phyloP scores from a whole-genome alignment of 495 filamentous ascomycete genomes.

The Chlorociboria aeruginascens region DNA sequence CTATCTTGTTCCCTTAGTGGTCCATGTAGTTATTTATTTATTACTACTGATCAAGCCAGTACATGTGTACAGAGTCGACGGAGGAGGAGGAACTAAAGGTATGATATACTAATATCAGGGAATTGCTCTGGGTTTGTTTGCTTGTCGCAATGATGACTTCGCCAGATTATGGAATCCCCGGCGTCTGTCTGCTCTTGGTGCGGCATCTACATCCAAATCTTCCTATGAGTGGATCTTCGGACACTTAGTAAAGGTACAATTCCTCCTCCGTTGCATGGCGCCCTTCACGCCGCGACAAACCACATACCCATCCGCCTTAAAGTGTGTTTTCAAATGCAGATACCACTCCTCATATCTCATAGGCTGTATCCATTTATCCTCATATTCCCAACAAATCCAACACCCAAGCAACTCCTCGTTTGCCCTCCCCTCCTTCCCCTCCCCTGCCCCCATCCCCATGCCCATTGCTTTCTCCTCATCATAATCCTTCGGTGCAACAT shows the following conservation, averaged over 20 bases:
- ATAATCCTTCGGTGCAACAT: conserved; percentile 4
- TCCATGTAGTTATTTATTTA: too few species aligned
- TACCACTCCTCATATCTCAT: conserved; percentile 15
- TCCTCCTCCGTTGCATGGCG: conserved; percentile 17
- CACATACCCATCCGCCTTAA: conserved; percentile 12
- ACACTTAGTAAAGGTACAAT: conserved; percentile 8
- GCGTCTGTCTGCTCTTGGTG: too few species aligned
- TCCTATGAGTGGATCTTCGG: conserved; percentile 19
- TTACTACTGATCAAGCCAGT: too few species aligned
- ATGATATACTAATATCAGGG: too few species aligned
- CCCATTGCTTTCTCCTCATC: background rate
- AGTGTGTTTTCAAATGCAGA: conserved; percentile 11
- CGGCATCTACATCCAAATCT: too few species aligned
- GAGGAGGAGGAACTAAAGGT: too few species aligned
- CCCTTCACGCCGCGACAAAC: conserved; percentile 14
- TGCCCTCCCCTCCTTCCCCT: background rate
- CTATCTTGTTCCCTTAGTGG: too few species aligned
- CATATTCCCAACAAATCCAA: conserved; percentile 19
- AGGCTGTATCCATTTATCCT: conserved; percentile 7
- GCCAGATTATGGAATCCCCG: too few species aligned
- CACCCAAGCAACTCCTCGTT: conserved; percentile 7
- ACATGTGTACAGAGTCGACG: too few species aligned
- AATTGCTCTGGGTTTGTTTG: too few species aligned
- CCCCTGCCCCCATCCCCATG: too few species aligned
- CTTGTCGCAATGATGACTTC: too few species aligned